Base-by-base conservation (phyloP, 495 filamentous ascomycete species). In the Durotheca rogersii region DNA sequence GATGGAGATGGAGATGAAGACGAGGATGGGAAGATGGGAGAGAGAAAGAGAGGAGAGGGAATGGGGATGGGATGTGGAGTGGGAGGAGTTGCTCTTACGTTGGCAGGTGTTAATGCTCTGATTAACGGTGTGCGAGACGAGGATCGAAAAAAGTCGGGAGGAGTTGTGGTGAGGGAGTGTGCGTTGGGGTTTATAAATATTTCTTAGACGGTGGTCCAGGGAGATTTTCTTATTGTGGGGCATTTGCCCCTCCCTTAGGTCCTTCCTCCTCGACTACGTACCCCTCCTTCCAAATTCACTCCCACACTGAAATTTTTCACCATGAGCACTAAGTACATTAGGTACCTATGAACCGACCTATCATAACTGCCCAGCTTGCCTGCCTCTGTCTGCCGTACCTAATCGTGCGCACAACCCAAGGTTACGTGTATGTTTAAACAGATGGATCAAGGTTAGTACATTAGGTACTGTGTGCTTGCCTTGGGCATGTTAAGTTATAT, bases 261-360 rank as follows among this genome's bases (percentile, higher is more conserved):
- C 56, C 49, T 53, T 58, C 45, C 49, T 58, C 43, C 29, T 45
- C 34, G 32, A 48, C 41, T 53, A 17, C 34, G 21, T 48, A 56
- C 59, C 62, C 62, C 59, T 60, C 62, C 56, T 65, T 62, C 55
- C 61, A 48, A 48, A 59, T 62, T 58, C 60, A 53, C n/a, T n/a
- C n/a, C n/a, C 57, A 50, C 51, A 59, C 55, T 41, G 23, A 46
- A 49, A 44, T 44, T 56, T 58, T 48, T 58, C n/a, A n/a, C n/a
- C n/a, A n/a, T n/a, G n/a, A n/a, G n/a, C n/a, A n/a, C n/a, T n/a
- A n/a, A n/a, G n/a, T n/a, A n/a, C n/a, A n/a, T n/a, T n/a, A n/a
- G n/a, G n/a, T n/a, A n/a, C n/a, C n/a, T n/a, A n/a, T n/a, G n/a
- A n/a, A n/a, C n/a, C n/a, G n/a, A n/a, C n/a, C n/a, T n/a, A n/a